phyloP scores from a whole-genome alignment of 352 stramenopile species.

The Phytophthora crassamura region DNA sequence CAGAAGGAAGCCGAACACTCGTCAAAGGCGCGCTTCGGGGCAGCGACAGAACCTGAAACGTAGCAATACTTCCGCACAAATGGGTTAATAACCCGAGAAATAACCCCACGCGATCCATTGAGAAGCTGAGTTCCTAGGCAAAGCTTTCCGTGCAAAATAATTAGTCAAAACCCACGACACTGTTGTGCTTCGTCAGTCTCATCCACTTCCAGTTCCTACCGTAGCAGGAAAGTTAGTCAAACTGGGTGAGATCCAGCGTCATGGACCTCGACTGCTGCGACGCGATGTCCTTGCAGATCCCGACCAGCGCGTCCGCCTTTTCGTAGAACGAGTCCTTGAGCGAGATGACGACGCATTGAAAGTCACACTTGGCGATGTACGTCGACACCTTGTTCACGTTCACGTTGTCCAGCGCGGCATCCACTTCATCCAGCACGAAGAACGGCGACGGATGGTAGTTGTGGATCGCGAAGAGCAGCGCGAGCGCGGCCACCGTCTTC shows the following conservation, averaged over 20 bases:
- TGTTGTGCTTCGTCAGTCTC: not conserved
- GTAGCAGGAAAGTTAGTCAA: slow-evolving; percentile 35
- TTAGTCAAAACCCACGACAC: too few relatives aligned
- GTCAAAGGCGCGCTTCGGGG: slow-evolving; percentile 57
- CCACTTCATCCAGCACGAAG: slow-evolving; percentile 99
- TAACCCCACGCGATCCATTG: not conserved
- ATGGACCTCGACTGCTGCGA: slow-evolving; percentile 77
- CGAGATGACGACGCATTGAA: slow-evolving; percentile 99
- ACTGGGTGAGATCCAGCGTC: slow-evolving; percentile 85
- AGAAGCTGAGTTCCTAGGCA: slow-evolving; percentile 4
- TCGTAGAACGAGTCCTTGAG: slow-evolving; percentile 99
- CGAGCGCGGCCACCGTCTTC: slow-evolving; percentile 99
- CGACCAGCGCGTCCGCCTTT: slow-evolving; percentile 93
- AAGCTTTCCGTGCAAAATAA: slow-evolving; percentile 19
- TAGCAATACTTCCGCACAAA: not conserved
- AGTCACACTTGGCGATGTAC: slow-evolving; percentile 96
- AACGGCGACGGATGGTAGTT: slow-evolving; percentile 96
- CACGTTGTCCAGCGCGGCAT: slow-evolving; percentile 99
- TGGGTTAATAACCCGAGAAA: slow-evolving; percentile 1
- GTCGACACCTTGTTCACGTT: slow-evolving; percentile 99
- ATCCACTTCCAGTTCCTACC: not conserved
- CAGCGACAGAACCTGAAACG: slow-evolving; percentile 16
- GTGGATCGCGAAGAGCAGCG: slow-evolving; percentile 99
- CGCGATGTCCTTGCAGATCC: slow-evolving; percentile 89
- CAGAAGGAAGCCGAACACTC: slow-evolving; percentile 68